Conservation (phyloP, 495 filamentous ascomycete species). For the Neurospora hispaniola region DNA sequence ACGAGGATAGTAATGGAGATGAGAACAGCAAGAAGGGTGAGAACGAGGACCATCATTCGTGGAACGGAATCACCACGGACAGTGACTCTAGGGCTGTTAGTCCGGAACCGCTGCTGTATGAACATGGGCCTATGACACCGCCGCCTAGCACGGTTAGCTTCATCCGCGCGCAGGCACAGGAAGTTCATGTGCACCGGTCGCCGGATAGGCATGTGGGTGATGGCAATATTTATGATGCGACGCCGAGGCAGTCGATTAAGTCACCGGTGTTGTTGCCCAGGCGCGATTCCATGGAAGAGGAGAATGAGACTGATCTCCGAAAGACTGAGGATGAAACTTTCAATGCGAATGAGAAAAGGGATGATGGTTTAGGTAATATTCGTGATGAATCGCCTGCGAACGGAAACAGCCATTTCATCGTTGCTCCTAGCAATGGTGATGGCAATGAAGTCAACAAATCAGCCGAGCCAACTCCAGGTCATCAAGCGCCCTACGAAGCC, state of each 20-base stretch:
- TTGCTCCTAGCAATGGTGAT: neutral
- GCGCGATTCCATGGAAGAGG: neutral
- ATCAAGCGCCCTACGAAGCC: neutral
- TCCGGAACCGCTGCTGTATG: neutral
- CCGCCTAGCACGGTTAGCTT: neutral
- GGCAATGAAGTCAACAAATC: neutral
- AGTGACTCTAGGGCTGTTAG: neutral
- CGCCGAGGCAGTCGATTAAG: slow-evolving; percentile 22
- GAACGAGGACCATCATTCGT: neutral
- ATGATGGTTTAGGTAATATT: neutral
- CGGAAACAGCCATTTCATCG: neutral
- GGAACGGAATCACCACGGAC: neutral
- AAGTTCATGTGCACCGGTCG: neutral
- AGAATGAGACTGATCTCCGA: neutral
- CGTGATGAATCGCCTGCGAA: neutral
- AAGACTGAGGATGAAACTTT: neutral
- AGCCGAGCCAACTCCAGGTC: neutral
- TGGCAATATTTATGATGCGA: slow-evolving; percentile 37
- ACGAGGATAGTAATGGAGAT: neutral
- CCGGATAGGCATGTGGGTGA: slow-evolving; percentile 10
- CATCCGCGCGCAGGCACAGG: neutral
- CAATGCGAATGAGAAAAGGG: neutral
- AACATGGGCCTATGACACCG: neutral
- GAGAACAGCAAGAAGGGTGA: neutral
- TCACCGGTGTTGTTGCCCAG: neutral